phyloP scores from a whole-genome alignment of 768 basidiomycete genomes.

The Serpula lacrymans region DNA sequence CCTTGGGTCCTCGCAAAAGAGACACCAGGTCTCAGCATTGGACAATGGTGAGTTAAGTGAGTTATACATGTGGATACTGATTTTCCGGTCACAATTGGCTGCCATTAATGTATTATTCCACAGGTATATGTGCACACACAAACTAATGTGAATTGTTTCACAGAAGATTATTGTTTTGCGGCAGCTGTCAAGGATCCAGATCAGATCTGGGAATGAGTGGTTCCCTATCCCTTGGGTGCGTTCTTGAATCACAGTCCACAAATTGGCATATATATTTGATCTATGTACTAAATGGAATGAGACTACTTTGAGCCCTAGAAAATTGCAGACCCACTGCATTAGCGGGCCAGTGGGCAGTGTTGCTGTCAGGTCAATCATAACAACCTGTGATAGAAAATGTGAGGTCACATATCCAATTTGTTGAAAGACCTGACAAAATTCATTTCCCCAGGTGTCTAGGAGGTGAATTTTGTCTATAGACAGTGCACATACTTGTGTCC shows the following conservation, averaged over 20 bases:
- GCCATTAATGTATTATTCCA: background rate
- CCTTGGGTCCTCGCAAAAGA: conserved; percentile 3
- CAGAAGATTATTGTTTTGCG: conserved; percentile 8
- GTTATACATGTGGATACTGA: conserved; percentile 5
- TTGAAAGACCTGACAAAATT: conserved; percentile 11
- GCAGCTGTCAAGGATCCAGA: conserved; percentile 5
- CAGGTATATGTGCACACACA: conserved; percentile 5
- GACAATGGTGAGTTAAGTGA: conserved; percentile 1
- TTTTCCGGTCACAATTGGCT: background rate
- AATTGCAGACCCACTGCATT: conserved; percentile 5
- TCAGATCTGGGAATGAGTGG: conserved; percentile 5
- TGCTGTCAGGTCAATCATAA: conserved; percentile 11
- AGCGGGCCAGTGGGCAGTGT: conserved; percentile 7
- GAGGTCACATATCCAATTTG: conserved; percentile 6
- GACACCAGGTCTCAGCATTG: conserved; percentile 1
- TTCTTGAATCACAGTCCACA: conserved; percentile 5
- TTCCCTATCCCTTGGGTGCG: conserved; percentile 5
- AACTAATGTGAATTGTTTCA: conserved; percentile 3
- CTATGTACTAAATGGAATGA: conserved; percentile 8
- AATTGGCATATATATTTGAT: conserved; percentile 13
- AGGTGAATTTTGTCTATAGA: conserved; percentile 18
- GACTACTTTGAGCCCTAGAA: conserved; percentile 9
- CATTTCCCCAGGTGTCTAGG: conserved; percentile 13
- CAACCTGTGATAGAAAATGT: conserved; percentile 1
- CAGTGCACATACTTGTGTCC: conserved; percentile 3